Evolutionary conservation across 129 eudicot genomes (phyloP).

Genomic region (Arctium minus): DNA sequence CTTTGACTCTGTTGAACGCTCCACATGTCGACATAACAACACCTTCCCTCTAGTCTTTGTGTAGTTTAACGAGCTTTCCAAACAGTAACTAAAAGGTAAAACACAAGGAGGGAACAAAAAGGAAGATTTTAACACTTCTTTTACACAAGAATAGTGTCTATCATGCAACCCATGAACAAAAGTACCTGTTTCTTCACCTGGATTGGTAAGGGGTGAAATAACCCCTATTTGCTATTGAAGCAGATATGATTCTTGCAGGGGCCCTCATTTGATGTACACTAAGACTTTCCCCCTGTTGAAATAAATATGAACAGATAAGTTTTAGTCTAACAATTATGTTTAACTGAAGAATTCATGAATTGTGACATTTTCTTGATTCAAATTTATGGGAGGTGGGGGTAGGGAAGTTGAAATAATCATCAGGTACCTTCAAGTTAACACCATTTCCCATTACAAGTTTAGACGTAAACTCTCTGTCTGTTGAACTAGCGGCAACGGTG

Average conservation of each 20-base stretch:
- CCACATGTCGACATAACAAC: conserved; percentile 71
- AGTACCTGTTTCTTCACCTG: conserved; percentile 93
- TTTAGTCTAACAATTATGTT: background rate
- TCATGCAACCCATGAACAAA: conserved; percentile 27
- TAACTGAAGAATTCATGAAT: background rate
- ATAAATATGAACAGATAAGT: background rate
- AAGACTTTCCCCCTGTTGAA: conserved; percentile 75
- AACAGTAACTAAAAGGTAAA: conserved; percentile 49
- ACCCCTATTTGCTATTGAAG: conserved; percentile 70
- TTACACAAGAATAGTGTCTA: conserved; percentile 1
- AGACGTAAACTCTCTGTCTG: conserved; percentile 68
- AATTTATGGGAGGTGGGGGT: background rate
- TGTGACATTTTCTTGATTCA: background rate
- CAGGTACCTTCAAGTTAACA: conserved; percentile 47
- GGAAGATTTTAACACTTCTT: conserved; percentile 16
- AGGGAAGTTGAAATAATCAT: background rate
- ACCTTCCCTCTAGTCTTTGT: conserved; percentile 69
- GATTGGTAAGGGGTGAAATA: conserved; percentile 92
- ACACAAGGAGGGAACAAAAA: background rate
- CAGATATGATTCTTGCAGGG: conserved; percentile 58
- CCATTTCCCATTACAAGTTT: conserved; percentile 64
- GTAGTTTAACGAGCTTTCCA: conserved; percentile 71
- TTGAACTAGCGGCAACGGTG: conserved; percentile 87
- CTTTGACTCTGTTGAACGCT: conserved; percentile 75
- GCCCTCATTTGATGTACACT: conserved; percentile 46